Evolutionary conservation across 2,329 filamentous ascomycete species (phyloP).

Genomic region (Aspergillus floridensis): DNA sequence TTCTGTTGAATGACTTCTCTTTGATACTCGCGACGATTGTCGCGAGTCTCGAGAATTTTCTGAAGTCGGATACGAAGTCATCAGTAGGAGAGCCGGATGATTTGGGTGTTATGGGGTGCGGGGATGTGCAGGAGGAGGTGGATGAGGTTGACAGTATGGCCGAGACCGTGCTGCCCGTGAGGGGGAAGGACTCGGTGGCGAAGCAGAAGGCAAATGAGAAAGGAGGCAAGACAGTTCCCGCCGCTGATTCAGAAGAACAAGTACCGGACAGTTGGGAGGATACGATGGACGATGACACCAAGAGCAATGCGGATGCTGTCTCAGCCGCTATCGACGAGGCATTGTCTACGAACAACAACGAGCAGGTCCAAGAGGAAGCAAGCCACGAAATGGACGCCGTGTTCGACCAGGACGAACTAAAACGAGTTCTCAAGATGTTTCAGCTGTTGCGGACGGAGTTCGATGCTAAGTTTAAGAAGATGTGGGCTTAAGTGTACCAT

Average conservation of each 20-base stretch:
- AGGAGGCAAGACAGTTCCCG: neutral
- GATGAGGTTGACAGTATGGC: constrained; percentile 14
- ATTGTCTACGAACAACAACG: neutral
- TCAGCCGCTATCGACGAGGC: neutral
- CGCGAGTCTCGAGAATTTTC: constrained; percentile 32
- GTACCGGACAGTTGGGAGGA: constrained; percentile 28
- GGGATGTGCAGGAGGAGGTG: constrained; percentile 26
- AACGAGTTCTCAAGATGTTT: constrained; percentile 30
- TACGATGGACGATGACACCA: constrained; percentile 10
- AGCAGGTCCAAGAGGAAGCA: neutral
- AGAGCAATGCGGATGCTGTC: neutral
- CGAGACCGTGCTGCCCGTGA: neutral
- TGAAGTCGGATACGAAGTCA: constrained; percentile 20
- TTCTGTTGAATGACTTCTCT: constrained; percentile 65
- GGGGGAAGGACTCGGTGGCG: neutral
- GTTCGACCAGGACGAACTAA: constrained; percentile 8
- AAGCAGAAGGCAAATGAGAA: too few relatives aligned
- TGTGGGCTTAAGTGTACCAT: constrained; percentile 26
- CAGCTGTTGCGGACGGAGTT: constrained; percentile 31
- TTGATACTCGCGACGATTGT: constrained; percentile 44
- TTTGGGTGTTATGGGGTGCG: constrained; percentile 27
- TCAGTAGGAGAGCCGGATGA: constrained; percentile 11
- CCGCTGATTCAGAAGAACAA: constrained; percentile 5
- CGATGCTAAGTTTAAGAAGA: constrained; percentile 34
- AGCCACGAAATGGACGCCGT: constrained; percentile 1